Percentiles rank a stretch among this genome's conserved stretches.
phyloP scores from a whole-genome alignment of 2,329 filamentous ascomycete genomes.

The Pestalotiopsis sp. region DNA sequence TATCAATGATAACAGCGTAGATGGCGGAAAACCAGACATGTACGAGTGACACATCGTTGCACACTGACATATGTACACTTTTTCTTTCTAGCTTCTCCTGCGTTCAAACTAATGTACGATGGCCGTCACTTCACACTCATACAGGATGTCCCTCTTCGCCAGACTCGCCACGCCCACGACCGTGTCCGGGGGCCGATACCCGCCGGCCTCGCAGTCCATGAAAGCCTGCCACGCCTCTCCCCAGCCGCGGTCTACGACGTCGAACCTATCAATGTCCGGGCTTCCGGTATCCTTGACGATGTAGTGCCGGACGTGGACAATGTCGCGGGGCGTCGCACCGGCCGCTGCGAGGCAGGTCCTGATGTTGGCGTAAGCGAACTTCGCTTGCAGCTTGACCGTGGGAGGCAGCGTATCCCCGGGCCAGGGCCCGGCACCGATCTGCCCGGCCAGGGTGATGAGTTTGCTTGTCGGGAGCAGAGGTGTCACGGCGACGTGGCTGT shows the following conservation, averaged over 20 bases:
- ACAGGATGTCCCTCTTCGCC: slow-evolving; percentile 2
- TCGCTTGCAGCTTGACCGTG: not conserved
- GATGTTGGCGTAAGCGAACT: slow-evolving; percentile 2
- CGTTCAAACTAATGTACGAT: not conserved
- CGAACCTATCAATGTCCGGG: not conserved
- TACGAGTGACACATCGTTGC: not conserved
- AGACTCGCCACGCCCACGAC: slow-evolving; percentile 7
- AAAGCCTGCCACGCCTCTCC: not conserved
- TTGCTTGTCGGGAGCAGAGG: not conserved
- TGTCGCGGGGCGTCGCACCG: slow-evolving; percentile 2
- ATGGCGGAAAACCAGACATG: not conserved
- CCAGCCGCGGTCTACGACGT: slow-evolving; percentile 8
- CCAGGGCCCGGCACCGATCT: not conserved
- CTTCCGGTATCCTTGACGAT: slow-evolving; percentile 7
- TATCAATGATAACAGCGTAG: too few species aligned
- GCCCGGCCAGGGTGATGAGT: not conserved
- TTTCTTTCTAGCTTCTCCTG: not conserved
- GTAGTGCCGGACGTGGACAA: slow-evolving; percentile 3
- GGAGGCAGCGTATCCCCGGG: not conserved
- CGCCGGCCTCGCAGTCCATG: not conserved
- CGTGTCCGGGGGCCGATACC: slow-evolving; percentile 4
- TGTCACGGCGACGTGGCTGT: slow-evolving; percentile 5
- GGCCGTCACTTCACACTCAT: slow-evolving; percentile 7
- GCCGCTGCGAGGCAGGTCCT: not conserved
- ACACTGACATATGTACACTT: not conserved